Evolutionary conservation across 257 asterid species (phyloP), one percentile per base, ranked within the genome.

Genomic region (Euphrasia confusa): DNA sequence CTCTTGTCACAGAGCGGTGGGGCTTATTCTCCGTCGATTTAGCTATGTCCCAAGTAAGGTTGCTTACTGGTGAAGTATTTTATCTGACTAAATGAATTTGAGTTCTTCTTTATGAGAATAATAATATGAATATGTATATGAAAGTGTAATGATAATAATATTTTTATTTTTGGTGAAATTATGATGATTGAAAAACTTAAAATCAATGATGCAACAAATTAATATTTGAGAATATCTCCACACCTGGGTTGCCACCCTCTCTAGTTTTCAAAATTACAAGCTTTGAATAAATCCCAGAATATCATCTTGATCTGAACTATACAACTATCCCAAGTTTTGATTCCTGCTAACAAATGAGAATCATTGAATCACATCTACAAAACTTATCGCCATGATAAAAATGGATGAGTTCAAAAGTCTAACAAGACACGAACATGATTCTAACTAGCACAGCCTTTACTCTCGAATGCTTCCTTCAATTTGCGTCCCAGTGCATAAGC

Each of bases 401-500:
- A 60, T 18, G 17, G 18, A 60, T 37, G 35, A 60, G 42, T 60
- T 18, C 52, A 15, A 21, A 37, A 13, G 11, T 27, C 17, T 54
- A 26, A 18, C n/a, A 54, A 4, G 27, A 13, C 35, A 65, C 24
- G 17, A 42, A 30, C 65, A 63, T 11, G 48, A 32, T 42, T 40
- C 52, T 58, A 40, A 24, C 68, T 42, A 45, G 39, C 15, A 13
- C 55, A 7, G 48, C 60, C 63, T 61, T 79, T 80, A 47, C 84
- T 72, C 47, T 78, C 78, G 11, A 84, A 60, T 10, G 96, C 97
- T 67, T 89, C 99, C 82, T 83, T 92, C 3, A 92, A 87, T 72
- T 84, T 89, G 68, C 75, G 68, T 17, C 97, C 99, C 35, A 89
- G 68, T 13, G 96, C 99, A 73, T 82, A 89, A 2, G 99, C 96